Evolutionary conservation across 805 yeast genomes (phyloP), one percentile per base, ranked within the genome.

Genomic region (Lipomyces spencermartinsiae): DNA sequence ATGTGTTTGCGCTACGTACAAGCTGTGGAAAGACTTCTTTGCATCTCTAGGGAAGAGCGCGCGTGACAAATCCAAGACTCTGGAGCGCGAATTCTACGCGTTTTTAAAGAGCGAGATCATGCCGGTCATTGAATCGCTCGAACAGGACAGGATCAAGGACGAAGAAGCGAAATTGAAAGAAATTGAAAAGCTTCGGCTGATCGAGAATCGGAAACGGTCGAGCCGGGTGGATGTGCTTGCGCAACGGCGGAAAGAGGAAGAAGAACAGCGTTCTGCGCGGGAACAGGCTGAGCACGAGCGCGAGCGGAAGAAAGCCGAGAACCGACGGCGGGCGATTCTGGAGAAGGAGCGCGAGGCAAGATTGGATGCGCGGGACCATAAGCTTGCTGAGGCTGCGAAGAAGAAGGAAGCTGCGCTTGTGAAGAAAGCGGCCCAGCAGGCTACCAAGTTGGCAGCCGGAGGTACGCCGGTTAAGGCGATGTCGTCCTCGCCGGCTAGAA

Each of bases 161-260:
- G 79, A 79, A 16, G 70, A 57, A 33, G 62, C 67, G 7, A 72
- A 79, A 25, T 74, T 74, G 49, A 64, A 70, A 53, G 74, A 70
- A 33, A 72, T 79, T 19, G 70, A 65, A 16, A 74, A 73, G 63
- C 71, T 71, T 12, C 60, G 74, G 6, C 33, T 75, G 12, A 73
- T 73, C 51, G 79, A 78, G 37, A 76, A 74, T 58, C 70, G 80
- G 4, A 78, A 78, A 68, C 73, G 78, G 35, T 76, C 79, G 0
- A 73, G 78, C 22, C 76, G 80, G 22, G 68, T 78, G 29, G 80
- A 77, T 57, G 74, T 71, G 57, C 66, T 73, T 61, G 69, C 70
- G 58, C 63, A 61, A 12, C 68, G 67, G 6, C 66, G 68, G 58
- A 70, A 71, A 61, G 71, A 67, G 31, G 76, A 72, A 37, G 76